Percentiles rank a stretch among this genome's conserved stretches.
Evolutionary conservation across 176 grass and related monocot genomes (phyloP).

Genomic region (Saccharum spontaneum): DNA sequence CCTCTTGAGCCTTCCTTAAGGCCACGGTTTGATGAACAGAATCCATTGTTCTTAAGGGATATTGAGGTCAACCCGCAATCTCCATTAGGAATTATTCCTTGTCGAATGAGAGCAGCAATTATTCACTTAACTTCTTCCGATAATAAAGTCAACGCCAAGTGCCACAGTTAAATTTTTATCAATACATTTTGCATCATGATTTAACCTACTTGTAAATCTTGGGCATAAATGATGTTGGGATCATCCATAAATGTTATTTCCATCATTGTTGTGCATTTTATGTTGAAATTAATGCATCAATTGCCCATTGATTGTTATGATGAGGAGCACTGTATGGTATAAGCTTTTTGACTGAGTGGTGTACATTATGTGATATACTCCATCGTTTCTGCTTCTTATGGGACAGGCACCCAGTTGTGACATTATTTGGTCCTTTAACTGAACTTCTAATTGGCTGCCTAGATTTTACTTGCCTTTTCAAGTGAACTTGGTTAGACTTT

Average conservation of each 20-base stretch:
- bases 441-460: background rate
- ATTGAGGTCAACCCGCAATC: background rate
- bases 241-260: conserved; percentile 5
- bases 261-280: background rate
- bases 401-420: background rate
- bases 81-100: conserved; percentile 30
- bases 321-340: background rate
- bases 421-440: background rate
- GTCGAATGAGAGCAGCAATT: conserved; percentile 26
- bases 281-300: conserved; percentile 18
- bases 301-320: background rate
- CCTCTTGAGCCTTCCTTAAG: conserved; percentile 35
- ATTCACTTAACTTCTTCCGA: background rate
- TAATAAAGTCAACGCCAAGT: conserved; percentile 12
- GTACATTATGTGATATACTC: background rate
- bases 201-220: background rate
- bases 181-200: background rate
- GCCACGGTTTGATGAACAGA: conserved; percentile 7
- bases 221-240: background rate
- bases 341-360: background rate
- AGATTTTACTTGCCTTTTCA: background rate
- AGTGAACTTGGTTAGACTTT: background rate
- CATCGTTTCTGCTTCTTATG: background rate
- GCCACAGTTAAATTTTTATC: background rate
- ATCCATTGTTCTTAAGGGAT: conserved; percentile 22